These are phyloP conservation scores for Globisporangium sylvaticum DNA, from an alignment of 352 stramenopile genomes.

Conservation along the genomic window DNA sequence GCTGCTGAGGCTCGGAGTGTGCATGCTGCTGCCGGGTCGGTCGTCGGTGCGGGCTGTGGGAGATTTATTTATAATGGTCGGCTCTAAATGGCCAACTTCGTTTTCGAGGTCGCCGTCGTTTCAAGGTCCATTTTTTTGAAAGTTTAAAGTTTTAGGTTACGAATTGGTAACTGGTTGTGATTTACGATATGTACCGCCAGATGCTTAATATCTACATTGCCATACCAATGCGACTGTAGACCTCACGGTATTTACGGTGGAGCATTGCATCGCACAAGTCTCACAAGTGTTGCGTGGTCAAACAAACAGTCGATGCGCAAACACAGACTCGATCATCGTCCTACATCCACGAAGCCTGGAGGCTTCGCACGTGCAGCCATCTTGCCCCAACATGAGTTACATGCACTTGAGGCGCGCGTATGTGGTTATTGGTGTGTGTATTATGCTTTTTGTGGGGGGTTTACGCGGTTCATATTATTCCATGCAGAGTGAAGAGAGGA, in stretches of 20 bases:
- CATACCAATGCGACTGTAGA: no score
- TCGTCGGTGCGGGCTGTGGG: neutral
- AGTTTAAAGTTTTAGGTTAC: neutral
- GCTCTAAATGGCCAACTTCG: neutral
- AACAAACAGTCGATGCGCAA: no score
- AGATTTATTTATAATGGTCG: neutral
- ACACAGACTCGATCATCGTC: no score
- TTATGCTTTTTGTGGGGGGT: neutral
- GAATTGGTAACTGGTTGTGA: neutral
- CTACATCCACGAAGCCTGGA: neutral
- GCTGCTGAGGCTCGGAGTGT: slow-evolving; percentile 1
- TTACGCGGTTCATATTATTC: neutral
- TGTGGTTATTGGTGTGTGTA: neutral
- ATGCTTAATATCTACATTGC: no score
- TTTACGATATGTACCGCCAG: neutral
- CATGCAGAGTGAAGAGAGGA: neutral
- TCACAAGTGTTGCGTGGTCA: no score
- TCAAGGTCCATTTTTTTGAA: neutral
- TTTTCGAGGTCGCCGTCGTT: neutral
- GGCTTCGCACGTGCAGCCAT: neutral
- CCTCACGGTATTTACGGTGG: no score
- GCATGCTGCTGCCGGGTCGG: neutral
- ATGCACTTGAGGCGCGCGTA: neutral
- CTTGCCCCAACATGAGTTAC: neutral
- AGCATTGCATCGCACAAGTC: no score